These are phyloP conservation scores for Apiospora rasikravindrae DNA, from an alignment of 2,329 filamentous ascomycete species.

Conservation along the genomic window DNA sequence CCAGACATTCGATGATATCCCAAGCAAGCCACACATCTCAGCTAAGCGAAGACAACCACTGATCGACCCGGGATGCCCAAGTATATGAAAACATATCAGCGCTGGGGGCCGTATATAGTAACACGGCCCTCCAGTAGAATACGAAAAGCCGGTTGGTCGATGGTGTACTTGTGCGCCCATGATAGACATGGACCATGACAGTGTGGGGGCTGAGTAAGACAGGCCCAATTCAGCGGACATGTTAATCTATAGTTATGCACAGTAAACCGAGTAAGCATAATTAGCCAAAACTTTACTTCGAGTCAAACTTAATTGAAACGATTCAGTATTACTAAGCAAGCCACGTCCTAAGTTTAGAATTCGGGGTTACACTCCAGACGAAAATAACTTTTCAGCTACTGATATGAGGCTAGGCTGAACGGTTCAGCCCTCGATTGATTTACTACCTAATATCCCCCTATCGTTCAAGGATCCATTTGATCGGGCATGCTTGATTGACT, in stretches of 20 bases:
- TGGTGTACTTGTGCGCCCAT: rapidly evolving
- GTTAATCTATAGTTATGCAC: neutral
- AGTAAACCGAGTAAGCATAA: neutral
- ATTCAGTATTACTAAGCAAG: neutral
- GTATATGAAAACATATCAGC: no score
- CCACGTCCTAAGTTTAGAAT: neutral
- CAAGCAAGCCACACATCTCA: no score
- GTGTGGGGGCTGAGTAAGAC: neutral
- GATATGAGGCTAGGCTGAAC: neutral
- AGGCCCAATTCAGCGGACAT: neutral
- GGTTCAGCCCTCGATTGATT: no score
- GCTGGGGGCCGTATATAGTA: neutral
- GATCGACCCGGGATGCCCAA: no score
- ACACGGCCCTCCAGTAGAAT: neutral
- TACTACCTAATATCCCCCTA: no score
- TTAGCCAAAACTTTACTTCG: neutral
- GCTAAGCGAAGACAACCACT: no score
- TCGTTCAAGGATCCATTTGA: no score
- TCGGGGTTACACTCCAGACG: neutral
- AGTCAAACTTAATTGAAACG: neutral
- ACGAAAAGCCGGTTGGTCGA: neutral
- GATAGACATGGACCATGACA: neutral
- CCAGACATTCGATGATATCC: no score
- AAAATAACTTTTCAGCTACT: neutral
- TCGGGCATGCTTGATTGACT: no score